phyloP scores from a whole-genome alignment of 2,329 filamentous ascomycete species.

The Paecilomyces sp. region DNA sequence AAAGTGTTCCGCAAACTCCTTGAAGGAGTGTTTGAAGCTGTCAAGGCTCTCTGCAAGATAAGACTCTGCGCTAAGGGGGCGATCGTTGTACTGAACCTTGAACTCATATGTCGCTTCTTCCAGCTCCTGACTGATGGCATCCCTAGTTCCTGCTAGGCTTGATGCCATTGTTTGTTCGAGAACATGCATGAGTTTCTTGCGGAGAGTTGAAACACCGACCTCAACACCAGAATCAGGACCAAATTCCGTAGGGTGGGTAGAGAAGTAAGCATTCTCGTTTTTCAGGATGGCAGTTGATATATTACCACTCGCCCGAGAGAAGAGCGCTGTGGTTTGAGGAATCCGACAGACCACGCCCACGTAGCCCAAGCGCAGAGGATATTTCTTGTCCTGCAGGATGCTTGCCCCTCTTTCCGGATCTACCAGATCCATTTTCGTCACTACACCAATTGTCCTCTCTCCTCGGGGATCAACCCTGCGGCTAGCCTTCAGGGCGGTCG shows the following conservation, averaged over 20 bases:
- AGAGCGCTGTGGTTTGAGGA: conserved; percentile 61
- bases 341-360: conserved; percentile 88
- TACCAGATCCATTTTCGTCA: conserved; percentile 98
- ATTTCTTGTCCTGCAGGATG: conserved; percentile 83
- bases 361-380: conserved; percentile 89
- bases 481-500: conserved; percentile 82
- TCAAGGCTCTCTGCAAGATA: conserved; percentile 94
- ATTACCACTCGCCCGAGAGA: conserved; percentile 74
- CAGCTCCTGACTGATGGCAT: conserved; percentile 88
- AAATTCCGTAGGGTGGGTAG: conserved; percentile 72
- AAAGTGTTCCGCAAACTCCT: conserved; percentile 83
- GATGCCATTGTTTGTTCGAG: conserved; percentile 96
- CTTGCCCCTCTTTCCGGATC: conserved; percentile 70
- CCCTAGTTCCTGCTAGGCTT: conserved; percentile 79
- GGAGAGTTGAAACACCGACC: conserved; percentile 77
- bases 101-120: conserved; percentile 98
- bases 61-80: conserved; percentile 87
- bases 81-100: conserved; percentile 98
- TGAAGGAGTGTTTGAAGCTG: conserved; percentile 96
- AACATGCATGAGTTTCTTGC: conserved; percentile 95
- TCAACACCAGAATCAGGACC: conserved; percentile 64
- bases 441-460: conserved; percentile 94
- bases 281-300: conserved; percentile 74
- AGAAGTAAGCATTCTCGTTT: conserved; percentile 85
- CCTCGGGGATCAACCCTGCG: conserved; percentile 87